phyloP scores from a whole-genome alignment of 495 filamentous ascomycete genomes.

The Xylaria intraflava region DNA sequence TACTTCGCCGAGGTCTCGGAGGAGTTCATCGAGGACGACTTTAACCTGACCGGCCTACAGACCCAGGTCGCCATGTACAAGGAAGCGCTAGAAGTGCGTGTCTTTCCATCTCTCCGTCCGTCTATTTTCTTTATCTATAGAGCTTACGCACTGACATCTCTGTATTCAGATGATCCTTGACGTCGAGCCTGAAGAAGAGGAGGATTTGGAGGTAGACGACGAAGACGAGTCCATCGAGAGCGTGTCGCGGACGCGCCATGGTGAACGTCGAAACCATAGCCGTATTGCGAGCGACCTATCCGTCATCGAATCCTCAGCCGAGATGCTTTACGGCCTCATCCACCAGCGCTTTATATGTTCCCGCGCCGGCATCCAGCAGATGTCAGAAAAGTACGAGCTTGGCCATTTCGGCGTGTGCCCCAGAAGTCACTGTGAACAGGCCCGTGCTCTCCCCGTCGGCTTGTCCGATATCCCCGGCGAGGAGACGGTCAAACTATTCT shows the following conservation, averaged over 20 bases:
- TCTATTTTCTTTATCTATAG: neutral
- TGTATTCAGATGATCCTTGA: constrained; percentile 92
- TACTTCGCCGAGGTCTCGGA: constrained; percentile 98
- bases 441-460: constrained; percentile 86
- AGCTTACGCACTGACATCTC: constrained; percentile 15
- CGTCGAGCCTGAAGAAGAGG: constrained; percentile 89
- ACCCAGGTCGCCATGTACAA: constrained; percentile 98
- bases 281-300: constrained; percentile 86
- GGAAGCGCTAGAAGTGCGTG: constrained; percentile 63
- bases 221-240: constrained; percentile 71
- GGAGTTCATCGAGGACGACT: constrained; percentile 99
- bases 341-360: constrained; percentile 98
- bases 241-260: constrained; percentile 52
- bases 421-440: constrained; percentile 77
- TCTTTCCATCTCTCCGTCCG: neutral
- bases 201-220: constrained; percentile 69
- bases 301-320: constrained; percentile 91
- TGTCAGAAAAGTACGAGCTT: constrained; percentile 97
- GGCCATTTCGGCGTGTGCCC: constrained; percentile 93
- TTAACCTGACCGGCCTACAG: constrained; percentile 93
- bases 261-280: constrained; percentile 69
- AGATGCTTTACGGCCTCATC: constrained; percentile 95
- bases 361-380: constrained; percentile 93
- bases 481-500: constrained; percentile 98
- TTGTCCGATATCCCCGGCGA: constrained; percentile 88